phyloP scores from a whole-genome alignment of 805 yeast species.

The Teunomyces panamensis region DNA sequence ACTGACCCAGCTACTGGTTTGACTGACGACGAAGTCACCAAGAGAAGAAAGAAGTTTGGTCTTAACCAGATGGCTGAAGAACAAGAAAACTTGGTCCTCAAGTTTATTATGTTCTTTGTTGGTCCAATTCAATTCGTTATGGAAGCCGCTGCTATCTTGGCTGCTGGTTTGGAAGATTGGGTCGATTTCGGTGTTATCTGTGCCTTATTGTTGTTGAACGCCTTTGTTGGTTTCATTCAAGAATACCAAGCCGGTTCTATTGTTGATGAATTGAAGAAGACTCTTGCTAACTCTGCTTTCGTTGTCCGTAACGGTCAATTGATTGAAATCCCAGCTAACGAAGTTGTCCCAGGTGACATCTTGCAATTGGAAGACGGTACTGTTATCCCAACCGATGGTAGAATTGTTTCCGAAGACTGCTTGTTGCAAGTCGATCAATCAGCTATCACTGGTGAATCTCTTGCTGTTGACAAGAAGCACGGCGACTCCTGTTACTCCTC shows the following conservation, averaged over 20 bases:
- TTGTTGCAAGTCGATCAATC: constrained; percentile 93
- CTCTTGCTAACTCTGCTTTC: constrained; percentile 85
- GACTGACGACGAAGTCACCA: constrained; percentile 69
- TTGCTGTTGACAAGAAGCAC: constrained; percentile 87
- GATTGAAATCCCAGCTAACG: constrained; percentile 74
- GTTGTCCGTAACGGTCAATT: constrained; percentile 81
- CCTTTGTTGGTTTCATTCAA: constrained; percentile 93
- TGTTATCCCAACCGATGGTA: constrained; percentile 91
- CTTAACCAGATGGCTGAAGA: constrained; percentile 89
- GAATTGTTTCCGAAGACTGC: constrained; percentile 80
- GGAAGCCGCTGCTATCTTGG: constrained; percentile 95
- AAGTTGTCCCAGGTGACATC: constrained; percentile 94
- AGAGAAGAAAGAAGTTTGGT: constrained; percentile 89
- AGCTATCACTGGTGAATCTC: constrained; percentile 95
- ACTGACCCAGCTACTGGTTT: constrained; percentile 81
- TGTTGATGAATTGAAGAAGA: constrained; percentile 94
- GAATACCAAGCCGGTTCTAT: constrained; percentile 98
- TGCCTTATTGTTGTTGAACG: constrained; percentile 82
- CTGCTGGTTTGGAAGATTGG: constrained; percentile 97
- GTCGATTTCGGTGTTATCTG: constrained; percentile 97
- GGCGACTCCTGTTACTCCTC: constrained; percentile 91
- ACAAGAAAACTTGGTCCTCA: constrained; percentile 71
- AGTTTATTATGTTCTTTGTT: constrained; percentile 82
- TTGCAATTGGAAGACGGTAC: constrained; percentile 90
- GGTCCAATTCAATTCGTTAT: constrained; percentile 97